These are phyloP conservation scores for Halenospora varia DNA, from an alignment of 495 filamentous ascomycete species.

Conservation along the genomic window DNA sequence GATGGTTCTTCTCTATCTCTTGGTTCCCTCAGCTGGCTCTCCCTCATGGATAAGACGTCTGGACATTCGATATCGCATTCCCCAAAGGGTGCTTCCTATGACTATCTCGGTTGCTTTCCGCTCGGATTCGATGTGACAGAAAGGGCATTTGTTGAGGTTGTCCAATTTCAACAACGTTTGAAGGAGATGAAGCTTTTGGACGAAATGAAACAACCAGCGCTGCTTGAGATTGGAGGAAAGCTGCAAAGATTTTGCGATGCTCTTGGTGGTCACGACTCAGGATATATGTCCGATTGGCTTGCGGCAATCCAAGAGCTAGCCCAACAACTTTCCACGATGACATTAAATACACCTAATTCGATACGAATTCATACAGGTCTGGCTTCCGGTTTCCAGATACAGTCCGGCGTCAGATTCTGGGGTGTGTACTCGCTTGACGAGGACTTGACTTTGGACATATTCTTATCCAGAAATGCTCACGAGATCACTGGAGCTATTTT, in stretches of 20 bases:
- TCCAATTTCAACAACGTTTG: constrained; percentile 46
- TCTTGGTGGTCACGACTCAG: neutral
- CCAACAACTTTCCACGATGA: neutral
- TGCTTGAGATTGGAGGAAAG: constrained; percentile 14
- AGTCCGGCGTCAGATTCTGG: constrained; percentile 48
- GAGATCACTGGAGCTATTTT: constrained; percentile 47
- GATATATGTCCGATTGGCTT: constrained; percentile 1
- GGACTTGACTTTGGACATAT: constrained; percentile 38
- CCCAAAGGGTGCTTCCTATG: constrained; percentile 39
- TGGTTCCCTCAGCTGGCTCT: constrained; percentile 7
- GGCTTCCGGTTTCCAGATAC: constrained; percentile 52
- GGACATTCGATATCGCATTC: constrained; percentile 25
- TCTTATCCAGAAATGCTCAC: constrained; percentile 49
- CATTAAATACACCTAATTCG: neutral
- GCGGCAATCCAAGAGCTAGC: constrained; percentile 4
- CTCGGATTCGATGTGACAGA: constrained; percentile 44
- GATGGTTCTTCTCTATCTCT: neutral
- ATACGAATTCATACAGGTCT: constrained; percentile 35
- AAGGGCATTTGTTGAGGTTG: constrained; percentile 43
- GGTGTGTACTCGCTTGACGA: constrained; percentile 48
- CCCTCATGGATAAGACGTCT: neutral
- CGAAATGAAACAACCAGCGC: constrained; percentile 32
- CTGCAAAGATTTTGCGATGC: constrained; percentile 1
- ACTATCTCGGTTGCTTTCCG: constrained; percentile 51
- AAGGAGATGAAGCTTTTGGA: constrained; percentile 43